Conservation (phyloP, 305 asterid species). For the Coffea humblotiana region DNA sequence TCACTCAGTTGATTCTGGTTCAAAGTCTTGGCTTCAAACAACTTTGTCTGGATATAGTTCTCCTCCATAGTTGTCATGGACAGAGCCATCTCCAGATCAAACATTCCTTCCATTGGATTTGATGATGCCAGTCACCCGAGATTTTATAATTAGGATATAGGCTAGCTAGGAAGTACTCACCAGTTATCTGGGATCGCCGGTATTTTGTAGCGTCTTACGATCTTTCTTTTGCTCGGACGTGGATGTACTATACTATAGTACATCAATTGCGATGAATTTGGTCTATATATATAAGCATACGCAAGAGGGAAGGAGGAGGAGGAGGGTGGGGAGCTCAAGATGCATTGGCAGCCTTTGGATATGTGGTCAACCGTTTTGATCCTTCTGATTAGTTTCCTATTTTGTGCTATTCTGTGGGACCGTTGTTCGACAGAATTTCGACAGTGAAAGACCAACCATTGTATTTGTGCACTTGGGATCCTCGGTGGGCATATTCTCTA, state of each 20-base stretch:
- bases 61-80: constrained; percentile 14
- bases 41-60: constrained; percentile 2
- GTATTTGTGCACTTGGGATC: no score
- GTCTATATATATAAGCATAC: background rate
- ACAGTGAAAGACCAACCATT: no score
- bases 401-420: background rate
- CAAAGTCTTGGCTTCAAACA: background rate
- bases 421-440: background rate
- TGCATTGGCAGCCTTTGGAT: background rate
- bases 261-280: background rate
- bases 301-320: background rate
- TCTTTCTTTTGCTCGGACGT: no score
- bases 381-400: background rate
- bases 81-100: constrained; percentile 24
- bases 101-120: constrained; percentile 18
- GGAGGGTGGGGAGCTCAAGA: background rate
- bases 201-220: no score
- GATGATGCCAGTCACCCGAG: no score
- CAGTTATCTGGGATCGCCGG: no score
- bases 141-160: no score
- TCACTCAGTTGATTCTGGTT: constrained; percentile 9
- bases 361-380: constrained; percentile 7
- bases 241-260: no score
- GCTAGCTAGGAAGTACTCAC: no score
- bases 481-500: no score